Conservation (phyloP, 495 filamentous ascomycete species). For the Beverwykella pulmonaria region DNA sequence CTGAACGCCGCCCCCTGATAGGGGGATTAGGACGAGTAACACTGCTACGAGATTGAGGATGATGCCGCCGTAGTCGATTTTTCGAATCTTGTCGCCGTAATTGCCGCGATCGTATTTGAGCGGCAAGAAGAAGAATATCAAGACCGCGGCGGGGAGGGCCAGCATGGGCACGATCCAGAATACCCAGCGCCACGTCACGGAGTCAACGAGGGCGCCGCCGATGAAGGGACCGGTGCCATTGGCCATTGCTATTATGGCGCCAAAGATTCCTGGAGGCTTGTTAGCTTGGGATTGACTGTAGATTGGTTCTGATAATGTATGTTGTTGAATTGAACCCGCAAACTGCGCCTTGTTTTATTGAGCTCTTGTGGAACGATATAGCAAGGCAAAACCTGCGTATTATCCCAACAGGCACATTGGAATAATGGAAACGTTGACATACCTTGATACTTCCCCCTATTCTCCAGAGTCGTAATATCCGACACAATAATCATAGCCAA, state of each 20-base stretch:
- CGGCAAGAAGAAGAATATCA: constrained; percentile 48
- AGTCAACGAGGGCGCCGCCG: constrained; percentile 37
- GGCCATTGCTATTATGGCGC: constrained; percentile 38
- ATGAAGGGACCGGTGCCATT: constrained; percentile 42
- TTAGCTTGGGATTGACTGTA: not conserved
- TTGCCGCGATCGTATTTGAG: constrained; percentile 43
- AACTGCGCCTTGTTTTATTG: no score
- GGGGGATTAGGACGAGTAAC: constrained; percentile 62
- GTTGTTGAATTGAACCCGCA: no score
- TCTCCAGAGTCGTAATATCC: constrained; percentile 42
- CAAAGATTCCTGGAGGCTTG: constrained; percentile 33
- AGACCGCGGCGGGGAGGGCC: constrained; percentile 35
- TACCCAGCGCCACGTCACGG: constrained; percentile 40
- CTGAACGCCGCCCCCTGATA: constrained; percentile 64
- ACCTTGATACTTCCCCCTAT: constrained; percentile 44
- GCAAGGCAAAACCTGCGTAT: no score
- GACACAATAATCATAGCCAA: constrained; percentile 45
- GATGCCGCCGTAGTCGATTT: constrained; percentile 61
- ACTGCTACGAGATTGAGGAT: constrained; percentile 56
- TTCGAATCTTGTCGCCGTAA: constrained; percentile 49
- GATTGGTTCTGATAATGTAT: no score
- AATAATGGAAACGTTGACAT: constrained; percentile 22
- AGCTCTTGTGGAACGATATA: not conserved
- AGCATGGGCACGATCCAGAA: constrained; percentile 40
- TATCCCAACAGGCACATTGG: not conserved